A percentile compares a stretch with the other conserved stretches of the same genome.
phyloP scores from a whole-genome alignment of 306 rosid genomes.

The Carpinus viminea region DNA sequence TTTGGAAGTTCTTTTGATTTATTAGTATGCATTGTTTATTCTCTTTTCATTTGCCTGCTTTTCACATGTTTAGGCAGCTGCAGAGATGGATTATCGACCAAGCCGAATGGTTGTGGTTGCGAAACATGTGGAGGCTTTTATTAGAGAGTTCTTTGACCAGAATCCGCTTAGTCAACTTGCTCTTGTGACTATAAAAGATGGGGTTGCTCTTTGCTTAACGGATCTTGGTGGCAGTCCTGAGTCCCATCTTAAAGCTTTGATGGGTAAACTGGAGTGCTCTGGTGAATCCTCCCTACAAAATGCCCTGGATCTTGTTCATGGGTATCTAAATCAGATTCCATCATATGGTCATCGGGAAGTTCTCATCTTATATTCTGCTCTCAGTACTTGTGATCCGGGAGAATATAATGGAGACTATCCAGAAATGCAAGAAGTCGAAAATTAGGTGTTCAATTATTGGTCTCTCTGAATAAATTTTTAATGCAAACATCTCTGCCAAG shows the following conservation, averaged over 20 bases:
- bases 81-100: constrained; percentile 84
- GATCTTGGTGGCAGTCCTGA: constrained; percentile 99
- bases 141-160: constrained; percentile 89
- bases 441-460: constrained; percentile 97
- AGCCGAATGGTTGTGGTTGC: constrained; percentile 86
- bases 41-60: constrained; percentile 21
- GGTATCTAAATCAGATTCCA: constrained; percentile 80
- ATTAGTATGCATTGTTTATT: constrained; percentile 6
- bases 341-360: constrained; percentile 93
- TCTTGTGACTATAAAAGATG: constrained; percentile 80
- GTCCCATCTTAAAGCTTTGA: constrained; percentile 80
- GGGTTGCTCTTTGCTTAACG: constrained; percentile 72
- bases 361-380: constrained; percentile 79
- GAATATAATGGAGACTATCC: constrained; percentile 94
- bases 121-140: constrained; percentile 76
- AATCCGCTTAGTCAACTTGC: constrained; percentile 96
- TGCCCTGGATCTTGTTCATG: constrained; percentile 83
- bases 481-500: constrained; percentile 93
- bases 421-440: constrained; percentile 80
- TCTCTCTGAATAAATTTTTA: constrained; percentile 87
- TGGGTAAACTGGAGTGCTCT: constrained; percentile 93
- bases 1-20: neutral
- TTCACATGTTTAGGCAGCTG: constrained; percentile 73
- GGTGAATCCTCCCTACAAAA: constrained; percentile 95
- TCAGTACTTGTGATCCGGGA: constrained; percentile 97